Conservation (phyloP, 2,329 filamentous ascomycete genomes). For the Lachnellula cervina region DNA sequence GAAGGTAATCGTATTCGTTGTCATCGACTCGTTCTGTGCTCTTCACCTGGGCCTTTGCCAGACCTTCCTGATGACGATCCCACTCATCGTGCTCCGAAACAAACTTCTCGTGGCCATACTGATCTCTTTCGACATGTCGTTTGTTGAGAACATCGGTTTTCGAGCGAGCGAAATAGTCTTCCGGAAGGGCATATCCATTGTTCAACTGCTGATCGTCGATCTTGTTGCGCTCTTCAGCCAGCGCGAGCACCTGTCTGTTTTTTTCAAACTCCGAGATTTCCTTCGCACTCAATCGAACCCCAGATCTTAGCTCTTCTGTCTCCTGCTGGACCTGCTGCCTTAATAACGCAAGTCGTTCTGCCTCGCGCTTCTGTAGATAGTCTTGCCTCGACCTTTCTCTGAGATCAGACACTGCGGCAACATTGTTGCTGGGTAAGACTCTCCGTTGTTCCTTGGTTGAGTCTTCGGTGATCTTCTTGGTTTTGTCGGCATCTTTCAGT, state of each 20-base stretch:
- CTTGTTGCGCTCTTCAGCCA: constrained; percentile 77
- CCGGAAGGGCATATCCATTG: constrained; percentile 88
- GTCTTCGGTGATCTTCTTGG: constrained; percentile 64
- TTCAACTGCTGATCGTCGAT: constrained; percentile 74
- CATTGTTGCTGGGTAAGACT: constrained; percentile 61
- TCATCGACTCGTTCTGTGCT: constrained; percentile 70
- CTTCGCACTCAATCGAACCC: constrained; percentile 65
- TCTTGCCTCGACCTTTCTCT: constrained; percentile 82
- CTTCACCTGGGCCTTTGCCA: constrained; percentile 81
- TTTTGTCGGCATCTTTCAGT: constrained; percentile 64
- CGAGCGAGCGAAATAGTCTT: constrained; percentile 92
- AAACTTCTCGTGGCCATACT: constrained; percentile 81
- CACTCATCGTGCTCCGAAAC: constrained; percentile 94
- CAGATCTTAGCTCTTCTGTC: constrained; percentile 71
- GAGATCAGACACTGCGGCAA: constrained; percentile 72
- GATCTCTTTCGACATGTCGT: constrained; percentile 81
- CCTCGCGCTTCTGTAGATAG: constrained; percentile 88
- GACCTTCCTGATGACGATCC: constrained; percentile 84
- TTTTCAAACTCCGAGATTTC: constrained; percentile 87
- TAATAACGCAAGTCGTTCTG: constrained; percentile 78
- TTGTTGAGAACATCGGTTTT: constrained; percentile 89
- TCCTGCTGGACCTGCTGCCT: constrained; percentile 89
- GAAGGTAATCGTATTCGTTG: constrained; percentile 85
- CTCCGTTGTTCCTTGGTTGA: constrained; percentile 54
- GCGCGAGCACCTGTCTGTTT: constrained; percentile 74